Percentiles rank a stretch among this genome's conserved stretches.
phyloP scores from a whole-genome alignment of 192 early-diverging fungal species.

The Podila epicladia region DNA sequence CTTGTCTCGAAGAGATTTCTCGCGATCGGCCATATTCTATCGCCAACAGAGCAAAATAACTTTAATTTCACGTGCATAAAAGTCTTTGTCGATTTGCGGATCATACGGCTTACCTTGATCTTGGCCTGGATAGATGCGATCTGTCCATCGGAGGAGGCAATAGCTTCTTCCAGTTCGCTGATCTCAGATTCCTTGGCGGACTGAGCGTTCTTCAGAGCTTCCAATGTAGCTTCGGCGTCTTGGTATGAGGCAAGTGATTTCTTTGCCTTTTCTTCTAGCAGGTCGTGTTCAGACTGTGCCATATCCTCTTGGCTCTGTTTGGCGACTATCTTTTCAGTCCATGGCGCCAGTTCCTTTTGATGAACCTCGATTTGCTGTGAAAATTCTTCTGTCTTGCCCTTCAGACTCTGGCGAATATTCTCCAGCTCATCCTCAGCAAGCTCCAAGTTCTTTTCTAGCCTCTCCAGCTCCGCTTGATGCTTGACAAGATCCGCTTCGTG shows the following conservation, averaged over 20 bases:
- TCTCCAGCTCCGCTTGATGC: conserved; percentile 64
- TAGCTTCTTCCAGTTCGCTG: conserved; percentile 56
- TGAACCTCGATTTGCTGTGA: conserved; percentile 84
- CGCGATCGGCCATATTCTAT: conserved; percentile 31
- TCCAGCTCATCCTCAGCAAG: conserved; percentile 78
- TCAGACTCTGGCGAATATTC: conserved; percentile 79
- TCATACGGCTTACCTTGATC: conserved; percentile 24
- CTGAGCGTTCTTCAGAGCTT: conserved; percentile 47
- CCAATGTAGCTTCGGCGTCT: conserved; percentile 63
- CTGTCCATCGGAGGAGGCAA: conserved; percentile 36
- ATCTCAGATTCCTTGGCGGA: conserved; percentile 49
- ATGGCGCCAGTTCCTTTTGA: conserved; percentile 87
- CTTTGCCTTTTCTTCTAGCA: conserved; percentile 73
- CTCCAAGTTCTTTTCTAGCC: conserved; percentile 69
- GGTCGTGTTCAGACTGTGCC: conserved; percentile 80
- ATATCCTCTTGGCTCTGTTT: conserved; percentile 82
- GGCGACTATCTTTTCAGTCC: conserved; percentile 83
- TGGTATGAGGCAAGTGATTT: conserved; percentile 63
- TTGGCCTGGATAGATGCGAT: conserved; percentile 42
- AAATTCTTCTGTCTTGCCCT: conserved; percentile 86
- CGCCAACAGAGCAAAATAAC: neutral
- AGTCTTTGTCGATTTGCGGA: no score
- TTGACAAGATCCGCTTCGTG: conserved; percentile 71
- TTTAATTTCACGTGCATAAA: neutral
- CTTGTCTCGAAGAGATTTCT: conserved; percentile 21